Base-by-base conservation (phyloP, 257 asterid species). In the Jacaranda copaia region DNA sequence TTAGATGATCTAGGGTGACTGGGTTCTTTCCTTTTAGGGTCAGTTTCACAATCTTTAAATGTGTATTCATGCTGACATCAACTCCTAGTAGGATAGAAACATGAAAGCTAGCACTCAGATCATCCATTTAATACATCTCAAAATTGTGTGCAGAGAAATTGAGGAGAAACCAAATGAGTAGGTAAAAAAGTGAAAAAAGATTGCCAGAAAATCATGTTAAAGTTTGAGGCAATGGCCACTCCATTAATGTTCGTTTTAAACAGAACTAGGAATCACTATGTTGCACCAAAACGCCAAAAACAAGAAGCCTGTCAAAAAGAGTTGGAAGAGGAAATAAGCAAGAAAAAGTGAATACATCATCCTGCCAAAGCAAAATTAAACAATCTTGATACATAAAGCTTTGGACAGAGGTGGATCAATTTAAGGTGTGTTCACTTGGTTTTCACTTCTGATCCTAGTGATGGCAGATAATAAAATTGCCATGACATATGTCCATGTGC, bases 31-130 rank as follows among this genome's bases (percentile, higher is more conserved):
- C 93, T 72, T 90, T 88, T 2, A 81, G 82, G 42, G 87, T 90
- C 53, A 90, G 82, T 75, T 90, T 90, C 58, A 90, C 92, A 10
- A 88, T 89, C 85, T 90, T 90, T 87, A 90, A 75, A 72, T 88
- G 92, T 9, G 96, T 85, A 82, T 90, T 90, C 96, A 90, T 90
- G 85, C 93, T 90, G 73, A 87, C 87, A 85, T 87, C 93, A 82
- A 87, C 96, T 73, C 93, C 92, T 87, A 40, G 7, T 25, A 25
- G 32, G 32, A 25, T 51, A 48, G 53, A 63, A 7, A 20, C 76
- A 55, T 55, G 9, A 9, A 52, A 61, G n/a, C 56, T 18, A 69
- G 18, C 55, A 42, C 8, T 78, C 74, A 58, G 72, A 60, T 4
- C 49, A 20, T 77, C 58, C 38, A 67, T 49, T 58, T 67, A 7